Evolutionary conservation across 768 basidiomycete genomes (phyloP).

Genomic region (Macrolepiota albuminosa): DNA sequence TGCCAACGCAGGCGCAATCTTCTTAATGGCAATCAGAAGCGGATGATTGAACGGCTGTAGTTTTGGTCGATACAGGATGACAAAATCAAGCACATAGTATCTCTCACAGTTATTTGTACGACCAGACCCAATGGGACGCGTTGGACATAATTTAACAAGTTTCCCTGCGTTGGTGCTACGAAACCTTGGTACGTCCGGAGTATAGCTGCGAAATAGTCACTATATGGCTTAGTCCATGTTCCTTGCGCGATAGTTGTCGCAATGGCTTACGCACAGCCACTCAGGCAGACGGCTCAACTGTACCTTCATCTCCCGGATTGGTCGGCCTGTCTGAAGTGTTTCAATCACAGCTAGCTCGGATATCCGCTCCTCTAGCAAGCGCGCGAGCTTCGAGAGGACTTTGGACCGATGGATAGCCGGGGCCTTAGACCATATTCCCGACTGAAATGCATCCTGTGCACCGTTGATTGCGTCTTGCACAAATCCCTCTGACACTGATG

Average conservation of each 20-base stretch:
- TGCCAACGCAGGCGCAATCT: constrained; percentile 80
- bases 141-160: constrained; percentile 72
- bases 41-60: constrained; percentile 84
- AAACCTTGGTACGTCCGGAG: constrained; percentile 65
- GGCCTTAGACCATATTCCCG: constrained; percentile 70
- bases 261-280: constrained; percentile 63
- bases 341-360: constrained; percentile 62
- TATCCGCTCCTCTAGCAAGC: constrained; percentile 51
- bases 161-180: constrained; percentile 76
- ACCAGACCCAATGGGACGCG: constrained; percentile 85
- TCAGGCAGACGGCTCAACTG: constrained; percentile 78
- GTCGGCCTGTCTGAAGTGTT: constrained; percentile 71
- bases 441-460: constrained; percentile 56
- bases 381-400: constrained; percentile 61
- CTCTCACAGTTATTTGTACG: constrained; percentile 74
- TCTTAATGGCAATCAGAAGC: constrained; percentile 84
- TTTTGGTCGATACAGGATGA: neutral
- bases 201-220: constrained; percentile 75
- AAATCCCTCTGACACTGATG: constrained; percentile 44
- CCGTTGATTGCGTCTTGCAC: constrained; percentile 46
- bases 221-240: constrained; percentile 20
- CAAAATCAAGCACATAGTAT: neutral
- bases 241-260: neutral
- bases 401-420: constrained; percentile 55
- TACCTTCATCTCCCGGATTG: constrained; percentile 80